A percentile compares a stretch with the other conserved stretches of the same genome.
Conservation (phyloP, 2,329 filamentous ascomycete genomes). For the Aspergillus bombycis region DNA sequence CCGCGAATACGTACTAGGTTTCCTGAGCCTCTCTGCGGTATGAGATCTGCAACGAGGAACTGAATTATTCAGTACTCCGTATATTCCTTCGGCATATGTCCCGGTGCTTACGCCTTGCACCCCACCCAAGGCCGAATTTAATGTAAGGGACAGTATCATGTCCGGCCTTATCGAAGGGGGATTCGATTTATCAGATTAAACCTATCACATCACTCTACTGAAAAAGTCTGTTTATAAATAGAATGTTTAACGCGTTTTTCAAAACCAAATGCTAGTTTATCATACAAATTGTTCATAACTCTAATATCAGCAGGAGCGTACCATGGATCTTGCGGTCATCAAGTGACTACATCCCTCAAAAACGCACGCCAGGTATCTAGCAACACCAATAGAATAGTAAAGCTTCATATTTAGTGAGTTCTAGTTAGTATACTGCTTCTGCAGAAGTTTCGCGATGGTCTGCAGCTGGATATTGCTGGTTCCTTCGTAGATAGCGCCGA, state of each 20-base stretch:
- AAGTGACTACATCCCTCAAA: neutral
- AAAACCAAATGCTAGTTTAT: neutral
- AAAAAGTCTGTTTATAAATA: neutral
- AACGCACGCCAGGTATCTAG: neutral
- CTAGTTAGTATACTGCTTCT: constrained; percentile 65
- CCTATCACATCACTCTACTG: neutral
- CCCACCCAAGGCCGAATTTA: neutral
- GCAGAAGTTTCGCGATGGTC: constrained; percentile 71
- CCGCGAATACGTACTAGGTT: neutral
- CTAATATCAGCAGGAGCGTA: neutral
- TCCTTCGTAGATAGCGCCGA: constrained; percentile 95
- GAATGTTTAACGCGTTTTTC: neutral
- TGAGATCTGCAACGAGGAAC: neutral
- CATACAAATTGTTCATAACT: neutral
- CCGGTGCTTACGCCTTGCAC: neutral
- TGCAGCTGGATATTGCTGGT: constrained; percentile 69
- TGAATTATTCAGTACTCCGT: neutral
- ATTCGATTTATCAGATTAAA: neutral
- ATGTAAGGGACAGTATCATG: neutral
- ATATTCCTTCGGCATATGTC: neutral
- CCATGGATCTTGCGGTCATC: neutral
- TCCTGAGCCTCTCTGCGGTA: too few relatives aligned
- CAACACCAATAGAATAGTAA: neutral
- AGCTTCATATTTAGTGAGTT: neutral
- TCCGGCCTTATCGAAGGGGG: neutral